Conservation (phyloP, 306 rosid genomes). For the Mimosa bimucronata region DNA sequence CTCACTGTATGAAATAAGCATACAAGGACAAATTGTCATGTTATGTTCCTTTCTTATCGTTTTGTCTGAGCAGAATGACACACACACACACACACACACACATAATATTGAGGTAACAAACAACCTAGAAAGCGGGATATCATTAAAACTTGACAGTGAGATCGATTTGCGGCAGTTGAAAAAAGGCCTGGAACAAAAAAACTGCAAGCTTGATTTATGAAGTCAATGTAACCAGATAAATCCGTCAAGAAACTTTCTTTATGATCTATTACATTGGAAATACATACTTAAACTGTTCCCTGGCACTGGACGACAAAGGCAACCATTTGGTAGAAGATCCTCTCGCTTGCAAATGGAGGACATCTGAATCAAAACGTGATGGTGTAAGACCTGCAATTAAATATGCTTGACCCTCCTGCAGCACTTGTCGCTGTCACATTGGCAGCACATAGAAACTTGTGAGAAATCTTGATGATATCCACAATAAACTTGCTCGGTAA, state of each 20-base stretch:
- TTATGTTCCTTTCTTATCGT: conserved; percentile 22
- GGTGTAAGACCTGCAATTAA: conserved; percentile 72
- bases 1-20: conserved; percentile 55
- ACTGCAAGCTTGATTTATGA: conserved; percentile 33
- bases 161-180: conserved; percentile 58
- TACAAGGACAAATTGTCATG: conserved; percentile 28
- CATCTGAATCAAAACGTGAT: conserved; percentile 55
- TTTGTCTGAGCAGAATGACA: conserved; percentile 19
- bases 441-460: conserved; percentile 31
- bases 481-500: neutral
- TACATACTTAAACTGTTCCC: conserved; percentile 60
- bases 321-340: conserved; percentile 80
- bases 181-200: conserved; percentile 60
- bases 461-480: conserved; percentile 16
- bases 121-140: conserved; percentile 74
- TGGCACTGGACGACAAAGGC: conserved; percentile 59
- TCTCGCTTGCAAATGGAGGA: conserved; percentile 66
- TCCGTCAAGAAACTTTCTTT: neutral
- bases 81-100: neutral
- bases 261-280: neutral
- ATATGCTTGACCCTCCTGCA: conserved; percentile 88
- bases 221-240: conserved; percentile 23
- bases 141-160: conserved; percentile 64
- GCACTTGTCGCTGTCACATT: conserved; percentile 65
- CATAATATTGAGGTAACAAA: conserved; percentile 24